phyloP scores from a whole-genome alignment of 2,329 filamentous ascomycete species.

The Aspergillus puulaauensis region DNA sequence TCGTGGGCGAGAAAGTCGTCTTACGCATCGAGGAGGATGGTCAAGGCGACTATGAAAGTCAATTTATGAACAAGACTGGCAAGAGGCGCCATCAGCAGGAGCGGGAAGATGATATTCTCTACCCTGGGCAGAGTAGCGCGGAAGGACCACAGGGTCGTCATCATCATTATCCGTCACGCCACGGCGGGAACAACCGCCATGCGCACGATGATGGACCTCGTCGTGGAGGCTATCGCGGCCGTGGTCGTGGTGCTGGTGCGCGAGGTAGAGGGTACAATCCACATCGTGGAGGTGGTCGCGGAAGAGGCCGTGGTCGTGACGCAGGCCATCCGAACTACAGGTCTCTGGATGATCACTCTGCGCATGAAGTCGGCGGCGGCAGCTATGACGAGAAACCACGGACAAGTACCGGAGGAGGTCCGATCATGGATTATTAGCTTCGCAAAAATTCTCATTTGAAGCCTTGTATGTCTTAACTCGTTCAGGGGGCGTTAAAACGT shows the following conservation, averaged over 20 bases:
- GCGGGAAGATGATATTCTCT: conserved; percentile 52
- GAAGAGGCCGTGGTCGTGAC: conserved; percentile 51
- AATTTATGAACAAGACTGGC: conserved; percentile 59
- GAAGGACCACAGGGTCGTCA: conserved; percentile 24
- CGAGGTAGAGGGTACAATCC: conserved; percentile 37
- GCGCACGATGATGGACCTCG: conserved; percentile 47
- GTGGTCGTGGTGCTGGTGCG: conserved; percentile 40
- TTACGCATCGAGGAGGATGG: conserved; percentile 75
- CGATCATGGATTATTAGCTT: conserved; percentile 42
- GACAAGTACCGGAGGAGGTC: conserved; percentile 26
- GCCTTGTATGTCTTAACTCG: neutral
- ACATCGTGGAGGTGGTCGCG: conserved; percentile 41
- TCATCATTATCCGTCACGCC: conserved; percentile 28
- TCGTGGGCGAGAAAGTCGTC: conserved; percentile 82
- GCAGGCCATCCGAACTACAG: conserved; percentile 58
- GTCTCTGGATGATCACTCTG: conserved; percentile 62
- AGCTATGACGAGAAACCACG: conserved; percentile 29
- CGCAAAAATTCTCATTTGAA: neutral
- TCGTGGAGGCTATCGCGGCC: conserved; percentile 34
- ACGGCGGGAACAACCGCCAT: conserved; percentile 30
- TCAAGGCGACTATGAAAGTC: conserved; percentile 64
- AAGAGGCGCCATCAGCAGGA: conserved; percentile 61
- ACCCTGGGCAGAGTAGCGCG: conserved; percentile 27
- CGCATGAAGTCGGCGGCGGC: conserved; percentile 13
- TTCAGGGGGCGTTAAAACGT: neutral